Percentiles rank a stretch among this genome's conserved stretches.
phyloP scores from a whole-genome alignment of 1,139 yeast species.

The Yamadazyma sp. region DNA sequence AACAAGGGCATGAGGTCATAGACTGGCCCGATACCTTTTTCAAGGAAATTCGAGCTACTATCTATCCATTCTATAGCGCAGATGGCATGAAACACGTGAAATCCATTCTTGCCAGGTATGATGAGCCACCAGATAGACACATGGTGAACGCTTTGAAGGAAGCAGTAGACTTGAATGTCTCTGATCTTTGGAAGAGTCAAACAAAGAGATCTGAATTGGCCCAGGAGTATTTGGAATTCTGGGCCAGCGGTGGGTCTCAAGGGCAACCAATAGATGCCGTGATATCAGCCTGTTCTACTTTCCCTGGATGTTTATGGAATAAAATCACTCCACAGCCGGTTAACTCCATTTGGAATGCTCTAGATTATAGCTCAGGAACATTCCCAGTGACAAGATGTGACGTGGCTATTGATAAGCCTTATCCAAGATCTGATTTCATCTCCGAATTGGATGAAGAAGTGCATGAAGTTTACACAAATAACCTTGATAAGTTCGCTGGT shows the following conservation, averaged over 20 bases:
- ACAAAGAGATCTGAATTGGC: slow-evolving; percentile 10
- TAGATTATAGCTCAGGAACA: slow-evolving; percentile 15
- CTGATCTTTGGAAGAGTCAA: slow-evolving; percentile 15
- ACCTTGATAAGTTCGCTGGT: slow-evolving; percentile 11
- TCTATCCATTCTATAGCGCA: slow-evolving; percentile 15
- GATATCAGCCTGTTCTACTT: slow-evolving; percentile 14
- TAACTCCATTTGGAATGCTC: slow-evolving; percentile 16
- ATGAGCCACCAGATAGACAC: slow-evolving; percentile 15
- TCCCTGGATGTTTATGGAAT: slow-evolving; percentile 13
- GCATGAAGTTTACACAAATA: slow-evolving; percentile 9
- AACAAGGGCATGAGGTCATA: slow-evolving; percentile 11
- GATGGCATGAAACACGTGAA: slow-evolving; percentile 16
- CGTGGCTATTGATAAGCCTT: slow-evolving; percentile 9
- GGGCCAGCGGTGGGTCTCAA: slow-evolving; percentile 8
- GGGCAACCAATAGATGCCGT: slow-evolving; percentile 10
- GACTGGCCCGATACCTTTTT: slow-evolving; percentile 14
- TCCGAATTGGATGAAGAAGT: slow-evolving; percentile 12
- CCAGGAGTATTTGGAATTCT: slow-evolving; percentile 12
- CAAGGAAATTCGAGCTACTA: slow-evolving; percentile 14
- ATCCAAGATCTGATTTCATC: slow-evolving; percentile 7
- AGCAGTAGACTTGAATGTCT: slow-evolving; percentile 11
- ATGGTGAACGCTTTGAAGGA: slow-evolving; percentile 5
- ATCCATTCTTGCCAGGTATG: slow-evolving; percentile 9
- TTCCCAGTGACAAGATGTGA: slow-evolving; percentile 17
- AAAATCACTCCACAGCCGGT: slow-evolving; percentile 15